Evolutionary conservation across 2,329 filamentous ascomycete species (phyloP).

Genomic region (Verticillium nonalfalfae): DNA sequence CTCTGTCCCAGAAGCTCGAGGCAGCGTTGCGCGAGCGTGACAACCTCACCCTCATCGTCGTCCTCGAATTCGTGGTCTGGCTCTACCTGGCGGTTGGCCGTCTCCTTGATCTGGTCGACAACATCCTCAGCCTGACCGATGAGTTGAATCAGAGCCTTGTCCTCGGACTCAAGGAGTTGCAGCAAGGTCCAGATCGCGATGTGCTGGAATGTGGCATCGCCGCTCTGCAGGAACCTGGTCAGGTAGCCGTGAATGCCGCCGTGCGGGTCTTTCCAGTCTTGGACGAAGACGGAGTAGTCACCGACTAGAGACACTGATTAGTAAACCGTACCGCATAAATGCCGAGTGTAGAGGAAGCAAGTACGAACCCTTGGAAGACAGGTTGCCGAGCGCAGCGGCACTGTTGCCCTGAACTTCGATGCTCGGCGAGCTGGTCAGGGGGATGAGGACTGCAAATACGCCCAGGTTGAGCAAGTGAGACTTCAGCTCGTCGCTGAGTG

Average conservation of each 20-base stretch:
- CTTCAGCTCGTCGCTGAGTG: constrained; percentile 93
- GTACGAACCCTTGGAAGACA: constrained; percentile 82
- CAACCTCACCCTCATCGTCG: constrained; percentile 88
- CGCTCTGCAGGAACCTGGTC: constrained; percentile 84
- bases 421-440: constrained; percentile 87
- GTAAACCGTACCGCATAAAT: neutral
- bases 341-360: neutral
- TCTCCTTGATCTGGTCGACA: constrained; percentile 83
- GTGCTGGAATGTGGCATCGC: constrained; percentile 96
- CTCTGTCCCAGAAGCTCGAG: constrained; percentile 77
- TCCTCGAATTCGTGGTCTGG: constrained; percentile 81
- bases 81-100: constrained; percentile 83
- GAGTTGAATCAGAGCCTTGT: constrained; percentile 78
- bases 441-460: constrained; percentile 94
- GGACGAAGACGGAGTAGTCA: constrained; percentile 93
- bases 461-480: constrained; percentile 83
- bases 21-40: constrained; percentile 83
- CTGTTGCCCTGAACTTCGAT: constrained; percentile 99
- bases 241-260: constrained; percentile 96
- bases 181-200: constrained; percentile 98
- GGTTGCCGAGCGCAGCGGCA: constrained; percentile 87
- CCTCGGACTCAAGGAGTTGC: constrained; percentile 91
- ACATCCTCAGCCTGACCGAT: constrained; percentile 90
- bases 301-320: constrained; percentile 54
- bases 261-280: constrained; percentile 87